phyloP scores from a whole-genome alignment of 768 basidiomycete species.

The Tulasnella sp. region DNA sequence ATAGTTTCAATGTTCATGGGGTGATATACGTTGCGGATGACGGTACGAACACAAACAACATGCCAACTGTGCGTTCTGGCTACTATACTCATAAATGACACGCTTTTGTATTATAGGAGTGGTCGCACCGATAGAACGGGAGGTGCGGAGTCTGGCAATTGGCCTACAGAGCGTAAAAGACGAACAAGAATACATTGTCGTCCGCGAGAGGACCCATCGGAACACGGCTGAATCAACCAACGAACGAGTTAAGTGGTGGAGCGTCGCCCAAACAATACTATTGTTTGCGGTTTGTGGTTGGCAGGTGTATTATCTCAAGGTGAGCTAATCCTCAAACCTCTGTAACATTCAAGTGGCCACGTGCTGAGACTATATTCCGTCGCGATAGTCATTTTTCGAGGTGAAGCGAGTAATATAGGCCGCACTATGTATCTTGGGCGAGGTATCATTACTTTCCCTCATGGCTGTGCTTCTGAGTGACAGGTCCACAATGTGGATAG shows the following conservation, averaged over 20 bases:
- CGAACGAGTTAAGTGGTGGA: constrained; percentile 98
- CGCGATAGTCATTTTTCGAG: constrained; percentile 79
- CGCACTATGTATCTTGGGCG: too few species aligned
- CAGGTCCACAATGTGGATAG: too few species aligned
- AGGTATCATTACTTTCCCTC: too few species aligned
- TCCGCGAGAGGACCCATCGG: constrained; percentile 83
- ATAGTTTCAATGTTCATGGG: constrained; percentile 95
- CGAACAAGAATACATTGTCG: constrained; percentile 97
- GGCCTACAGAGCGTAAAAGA: constrained; percentile 88
- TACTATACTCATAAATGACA: background rate
- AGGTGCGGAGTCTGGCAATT: constrained; percentile 75
- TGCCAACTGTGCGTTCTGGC: too few species aligned
- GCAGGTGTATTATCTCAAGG: constrained; percentile 97
- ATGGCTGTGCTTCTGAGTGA: too few species aligned
- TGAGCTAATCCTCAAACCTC: constrained; percentile 26
- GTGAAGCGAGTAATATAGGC: constrained; percentile 75
- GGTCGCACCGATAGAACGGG: constrained; percentile 91
- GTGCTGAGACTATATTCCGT: constrained; percentile 11
- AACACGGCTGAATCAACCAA: constrained; percentile 93
- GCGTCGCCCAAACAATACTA: constrained; percentile 77
- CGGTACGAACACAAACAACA: constrained; percentile 33
- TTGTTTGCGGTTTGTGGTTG: constrained; percentile 86
- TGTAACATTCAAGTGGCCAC: constrained; percentile 1
- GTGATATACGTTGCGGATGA: constrained; percentile 89
- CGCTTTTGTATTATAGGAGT: constrained; percentile 38